Evolutionary conservation across 148 eudicot genomes (phyloP).

Genomic region (Rhododendron henanense): DNA sequence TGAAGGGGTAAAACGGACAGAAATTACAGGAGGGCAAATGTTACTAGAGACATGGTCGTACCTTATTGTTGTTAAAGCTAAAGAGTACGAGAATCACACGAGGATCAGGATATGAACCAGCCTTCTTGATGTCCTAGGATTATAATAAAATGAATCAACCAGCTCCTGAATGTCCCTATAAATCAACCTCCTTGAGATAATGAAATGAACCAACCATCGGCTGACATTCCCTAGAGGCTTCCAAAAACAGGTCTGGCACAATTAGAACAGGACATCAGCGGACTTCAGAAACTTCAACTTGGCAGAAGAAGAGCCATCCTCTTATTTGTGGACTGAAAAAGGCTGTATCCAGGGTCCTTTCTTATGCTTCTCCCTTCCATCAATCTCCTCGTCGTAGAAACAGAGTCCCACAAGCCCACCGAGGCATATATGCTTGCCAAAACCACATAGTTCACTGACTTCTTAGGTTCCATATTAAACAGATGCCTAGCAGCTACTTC

Average conservation of each 20-base stretch:
- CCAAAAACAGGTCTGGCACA: neutral
- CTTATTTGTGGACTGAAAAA: neutral
- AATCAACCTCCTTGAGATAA: too few species aligned
- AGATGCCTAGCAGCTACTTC: slow-evolving; percentile 18
- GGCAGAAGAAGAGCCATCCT: neutral
- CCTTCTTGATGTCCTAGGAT: too few species aligned
- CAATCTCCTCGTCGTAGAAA: slow-evolving; percentile 1
- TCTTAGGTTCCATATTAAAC: slow-evolving; percentile 16
- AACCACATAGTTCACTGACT: slow-evolving; percentile 21
- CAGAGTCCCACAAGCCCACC: slow-evolving; percentile 17
- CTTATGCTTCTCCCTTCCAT: slow-evolving; percentile 12
- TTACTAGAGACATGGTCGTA: too few species aligned
- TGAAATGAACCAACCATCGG: too few species aligned
- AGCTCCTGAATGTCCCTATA: too few species aligned
- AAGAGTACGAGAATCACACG: too few species aligned
- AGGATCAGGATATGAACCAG: too few species aligned
- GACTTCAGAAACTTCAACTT: slow-evolving; percentile 1
- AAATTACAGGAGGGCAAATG: too few species aligned
- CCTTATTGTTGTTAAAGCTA: too few species aligned
- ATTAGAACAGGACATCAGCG: neutral
- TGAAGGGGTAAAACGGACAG: too few species aligned
- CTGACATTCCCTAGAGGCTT: neutral
- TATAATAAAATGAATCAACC: too few species aligned
- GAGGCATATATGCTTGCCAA: slow-evolving; percentile 23
- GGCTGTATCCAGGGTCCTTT: slow-evolving; percentile 16